Conservation (phyloP, 2,329 filamentous ascomycete species). For the Arthroderma sp. region DNA sequence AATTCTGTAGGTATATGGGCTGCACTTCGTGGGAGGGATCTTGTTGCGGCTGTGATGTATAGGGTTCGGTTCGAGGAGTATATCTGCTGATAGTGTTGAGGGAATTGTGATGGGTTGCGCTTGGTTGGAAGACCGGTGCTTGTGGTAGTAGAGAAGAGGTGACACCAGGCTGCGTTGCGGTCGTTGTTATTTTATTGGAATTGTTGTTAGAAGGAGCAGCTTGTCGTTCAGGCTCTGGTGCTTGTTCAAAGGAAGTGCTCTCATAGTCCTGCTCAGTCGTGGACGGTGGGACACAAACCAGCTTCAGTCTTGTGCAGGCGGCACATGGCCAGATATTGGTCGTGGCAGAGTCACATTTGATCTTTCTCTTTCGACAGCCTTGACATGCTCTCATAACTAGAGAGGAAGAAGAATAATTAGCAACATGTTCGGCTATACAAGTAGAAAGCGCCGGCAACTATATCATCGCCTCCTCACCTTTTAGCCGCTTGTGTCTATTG, state of each 20-base stretch:
- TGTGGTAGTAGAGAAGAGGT: no score
- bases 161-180: no score
- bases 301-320: constrained; percentile 79
- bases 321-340: constrained; percentile 97
- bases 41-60: no score
- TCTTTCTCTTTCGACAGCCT: constrained; percentile 86
- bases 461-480: constrained; percentile 46
- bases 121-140: no score
- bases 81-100: no score
- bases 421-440: background rate
- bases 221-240: constrained; percentile 10
- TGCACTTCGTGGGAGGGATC: no score
- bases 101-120: no score
- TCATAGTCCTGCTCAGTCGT: constrained; percentile 54
- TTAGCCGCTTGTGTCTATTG: constrained; percentile 91
- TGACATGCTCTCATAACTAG: constrained; percentile 94
- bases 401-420: constrained; percentile 3
- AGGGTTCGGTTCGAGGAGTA: no score
- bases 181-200: no score
- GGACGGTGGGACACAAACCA: constrained; percentile 83
- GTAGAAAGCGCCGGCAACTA: no score
- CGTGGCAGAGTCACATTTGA: constrained; percentile 93
- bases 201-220: no score
- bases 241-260: constrained; percentile 17
- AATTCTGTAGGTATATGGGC: no score